Base-by-base conservation (phyloP, 2,329 filamentous ascomycete genomes). In the Clonostachys rosea region DNA sequence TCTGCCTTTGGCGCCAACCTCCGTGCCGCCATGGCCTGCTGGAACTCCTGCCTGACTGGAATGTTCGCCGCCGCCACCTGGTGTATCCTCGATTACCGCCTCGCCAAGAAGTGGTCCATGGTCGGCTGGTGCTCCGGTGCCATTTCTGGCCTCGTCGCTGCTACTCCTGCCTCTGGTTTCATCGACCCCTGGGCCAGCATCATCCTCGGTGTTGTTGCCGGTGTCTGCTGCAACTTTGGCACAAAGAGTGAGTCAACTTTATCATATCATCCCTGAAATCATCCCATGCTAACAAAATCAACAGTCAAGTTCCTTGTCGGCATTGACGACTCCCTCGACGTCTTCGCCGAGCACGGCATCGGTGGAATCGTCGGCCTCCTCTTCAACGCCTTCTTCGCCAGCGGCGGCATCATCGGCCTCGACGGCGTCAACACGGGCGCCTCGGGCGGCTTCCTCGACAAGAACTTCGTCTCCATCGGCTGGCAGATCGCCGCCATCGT, bases 11-110 rank as follows among this genome's bases (percentile, higher is more conserved):
- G 92, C 57, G 90, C 91, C 56, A 96, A 96, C 74, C 79, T 97
- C 46, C 88, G 94, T 55, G 94, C 94, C 47, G 86, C 87, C 55
- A 95, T 96, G 84, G 92, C 94, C 47, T 96, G 89, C 83, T 99
- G 91, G 92, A 97, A 97, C 79, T 90, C 88, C 50, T 96, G 94
- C 74, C 67, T 96, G 61, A 94, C 90, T 36, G 92, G 90, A 65
- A 90, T 91, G 75, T 95, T 96, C 60, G 92, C 83, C 39, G 87
- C 90, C 54, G 89, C 94, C 68, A 88, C 91, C 46, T 99, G 94
- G 94, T 91, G 91, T 59, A 70, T 97, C 43, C 89, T 97, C 59
- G 94, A 99, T 80, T 97, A 86, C 81, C 87, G 94, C 51, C 83
- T 97, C 49, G 91, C 91, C 50, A 84, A 84, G 69, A 96, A 96